These are phyloP conservation scores for Phialocephala sp. DNA, from an alignment of 2,329 filamentous ascomycete genomes.

Conservation along the genomic window DNA sequence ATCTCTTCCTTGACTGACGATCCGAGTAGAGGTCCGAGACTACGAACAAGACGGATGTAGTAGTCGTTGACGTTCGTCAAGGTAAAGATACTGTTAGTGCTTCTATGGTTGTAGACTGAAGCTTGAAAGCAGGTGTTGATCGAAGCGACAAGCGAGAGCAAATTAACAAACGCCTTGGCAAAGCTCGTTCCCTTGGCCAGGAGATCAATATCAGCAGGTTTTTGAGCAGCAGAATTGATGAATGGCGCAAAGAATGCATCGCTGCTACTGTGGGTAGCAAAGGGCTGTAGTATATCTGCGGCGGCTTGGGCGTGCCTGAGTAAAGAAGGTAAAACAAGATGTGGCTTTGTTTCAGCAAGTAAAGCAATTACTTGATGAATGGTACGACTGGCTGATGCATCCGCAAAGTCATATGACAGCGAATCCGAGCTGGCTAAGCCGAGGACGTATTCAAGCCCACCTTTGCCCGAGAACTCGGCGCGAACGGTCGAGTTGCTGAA, in stretches of 20 bases:
- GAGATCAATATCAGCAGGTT: constrained; percentile 48
- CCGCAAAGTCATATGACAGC: constrained; percentile 74
- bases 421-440: constrained; percentile 85
- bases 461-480: constrained; percentile 72
- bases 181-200: constrained; percentile 73
- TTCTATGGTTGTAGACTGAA: constrained; percentile 60
- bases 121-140: constrained; percentile 77
- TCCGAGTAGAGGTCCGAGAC: constrained; percentile 78
- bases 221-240: constrained; percentile 52
- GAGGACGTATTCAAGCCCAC: constrained; percentile 82
- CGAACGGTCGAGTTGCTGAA: constrained; percentile 41
- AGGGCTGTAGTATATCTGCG: constrained; percentile 69
- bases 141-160: constrained; percentile 77
- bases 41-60: constrained; percentile 75
- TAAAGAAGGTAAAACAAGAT: constrained; percentile 81
- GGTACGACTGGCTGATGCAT: constrained; percentile 69
- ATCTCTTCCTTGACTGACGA: constrained; percentile 87
- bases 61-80: constrained; percentile 85
- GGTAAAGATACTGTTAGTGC: constrained; percentile 64
- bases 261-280: constrained; percentile 58
- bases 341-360: constrained; percentile 80
- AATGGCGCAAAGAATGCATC: constrained; percentile 74
- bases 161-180: constrained; percentile 77
- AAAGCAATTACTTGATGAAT: constrained; percentile 77
- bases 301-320: constrained; percentile 75